Conservation (phyloP, 176 grass and related monocot species). For the Cocos nucifera region DNA sequence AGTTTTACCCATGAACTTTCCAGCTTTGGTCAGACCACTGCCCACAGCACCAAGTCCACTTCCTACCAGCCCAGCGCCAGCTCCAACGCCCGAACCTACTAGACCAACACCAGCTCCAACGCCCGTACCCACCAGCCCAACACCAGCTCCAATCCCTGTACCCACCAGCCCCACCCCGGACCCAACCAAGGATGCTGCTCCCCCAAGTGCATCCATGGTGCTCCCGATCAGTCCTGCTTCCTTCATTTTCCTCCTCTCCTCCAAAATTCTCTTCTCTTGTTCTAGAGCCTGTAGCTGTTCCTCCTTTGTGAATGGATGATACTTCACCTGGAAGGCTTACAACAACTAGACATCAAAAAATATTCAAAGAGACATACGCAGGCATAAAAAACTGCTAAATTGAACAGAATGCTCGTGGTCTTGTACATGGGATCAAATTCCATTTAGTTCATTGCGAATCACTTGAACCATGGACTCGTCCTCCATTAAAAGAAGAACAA, state of each 20-base stretch:
- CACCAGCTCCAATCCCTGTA: neutral
- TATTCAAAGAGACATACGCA: too few species aligned
- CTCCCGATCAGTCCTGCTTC: slow-evolving; percentile 46
- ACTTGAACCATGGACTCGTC: too few species aligned
- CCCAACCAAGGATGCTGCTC: slow-evolving; percentile 52
- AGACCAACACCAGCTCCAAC: slow-evolving; percentile 16
- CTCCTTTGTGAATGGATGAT: slow-evolving; percentile 64
- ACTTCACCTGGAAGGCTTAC: slow-evolving; percentile 33
- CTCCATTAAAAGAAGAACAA: too few species aligned
- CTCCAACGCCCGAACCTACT: slow-evolving; percentile 48
- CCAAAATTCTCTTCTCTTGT: slow-evolving; percentile 63
- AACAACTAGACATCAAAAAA: neutral
- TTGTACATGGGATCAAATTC: too few species aligned
- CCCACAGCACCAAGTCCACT: slow-evolving; percentile 61
- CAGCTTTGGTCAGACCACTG: slow-evolving; percentile 57
- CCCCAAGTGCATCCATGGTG: slow-evolving; percentile 49
- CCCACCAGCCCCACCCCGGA: slow-evolving; percentile 49
- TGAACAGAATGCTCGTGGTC: too few species aligned
- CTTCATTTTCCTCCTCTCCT: slow-evolving; percentile 67
- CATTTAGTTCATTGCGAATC: too few species aligned
- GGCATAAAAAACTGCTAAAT: too few species aligned
- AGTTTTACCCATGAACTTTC: slow-evolving; percentile 64
- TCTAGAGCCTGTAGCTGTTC: slow-evolving; percentile 66
- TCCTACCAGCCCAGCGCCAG: slow-evolving; percentile 32
- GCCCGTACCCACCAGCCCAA: slow-evolving; percentile 21